Conservation (phyloP, 345 rosid species). For the Rhodomyrtus tomentosa region DNA sequence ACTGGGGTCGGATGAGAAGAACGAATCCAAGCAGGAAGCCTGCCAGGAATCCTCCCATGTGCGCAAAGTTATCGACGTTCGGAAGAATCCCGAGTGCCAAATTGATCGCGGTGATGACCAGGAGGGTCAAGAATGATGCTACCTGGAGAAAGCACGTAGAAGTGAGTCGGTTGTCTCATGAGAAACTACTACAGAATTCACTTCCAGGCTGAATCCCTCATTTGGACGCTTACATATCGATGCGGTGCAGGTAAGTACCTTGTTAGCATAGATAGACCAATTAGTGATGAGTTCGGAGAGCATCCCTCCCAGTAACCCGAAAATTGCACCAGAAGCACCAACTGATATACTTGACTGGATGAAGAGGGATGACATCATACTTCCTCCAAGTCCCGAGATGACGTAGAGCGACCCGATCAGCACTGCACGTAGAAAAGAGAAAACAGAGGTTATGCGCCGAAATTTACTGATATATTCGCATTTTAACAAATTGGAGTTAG, state of each 20-base stretch:
- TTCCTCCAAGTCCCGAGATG: constrained; percentile 93
- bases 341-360: constrained; percentile 70
- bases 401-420: constrained; percentile 59
- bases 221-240: neutral
- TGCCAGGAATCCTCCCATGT: constrained; percentile 76
- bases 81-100: constrained; percentile 89
- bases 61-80: constrained; percentile 91
- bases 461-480: neutral
- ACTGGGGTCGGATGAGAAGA: constrained; percentile 77
- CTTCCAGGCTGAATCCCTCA: neutral
- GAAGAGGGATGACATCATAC: constrained; percentile 84
- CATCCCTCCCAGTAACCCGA: constrained; percentile 90
- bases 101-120: constrained; percentile 51
- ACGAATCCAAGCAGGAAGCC: constrained; percentile 89
- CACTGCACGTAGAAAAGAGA: constrained; percentile 18
- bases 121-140: constrained; percentile 52
- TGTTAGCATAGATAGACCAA: constrained; percentile 79
- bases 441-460: neutral
- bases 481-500: neutral
- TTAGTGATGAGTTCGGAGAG: constrained; percentile 90
- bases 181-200: neutral
- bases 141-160: constrained; percentile 20
- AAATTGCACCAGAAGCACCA: constrained; percentile 95
- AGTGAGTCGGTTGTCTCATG: neutral
- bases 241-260: constrained; percentile 23